phyloP scores from a whole-genome alignment of 2,329 filamentous ascomycete genomes.

The Chrysoporthe cubensis region DNA sequence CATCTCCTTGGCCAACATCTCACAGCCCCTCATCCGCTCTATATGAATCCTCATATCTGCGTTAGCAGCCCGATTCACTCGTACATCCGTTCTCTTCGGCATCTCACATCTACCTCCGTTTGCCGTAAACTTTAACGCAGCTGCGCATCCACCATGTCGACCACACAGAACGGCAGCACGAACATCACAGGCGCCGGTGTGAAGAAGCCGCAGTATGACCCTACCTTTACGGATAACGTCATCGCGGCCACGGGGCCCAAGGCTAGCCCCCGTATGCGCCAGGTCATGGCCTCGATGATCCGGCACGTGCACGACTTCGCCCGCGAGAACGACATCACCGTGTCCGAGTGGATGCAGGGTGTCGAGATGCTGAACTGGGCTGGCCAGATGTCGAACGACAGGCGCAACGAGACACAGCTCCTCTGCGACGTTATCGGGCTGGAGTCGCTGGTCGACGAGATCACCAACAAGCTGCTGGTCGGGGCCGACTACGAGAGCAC shows the following conservation, averaged over 20 bases:
- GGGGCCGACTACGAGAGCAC: constrained; percentile 58
- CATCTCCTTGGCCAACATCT: not conserved
- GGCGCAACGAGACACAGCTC: constrained; percentile 74
- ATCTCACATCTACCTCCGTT: not conserved
- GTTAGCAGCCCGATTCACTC: not conserved
- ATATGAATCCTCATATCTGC: not conserved
- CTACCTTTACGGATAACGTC: constrained; percentile 75
- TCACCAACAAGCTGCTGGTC: constrained; percentile 65
- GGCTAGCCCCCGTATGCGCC: constrained; percentile 67
- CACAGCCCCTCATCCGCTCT: constrained; percentile 2
- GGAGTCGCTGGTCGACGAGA: constrained; percentile 80
- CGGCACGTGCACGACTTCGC: constrained; percentile 81
- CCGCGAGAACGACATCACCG: constrained; percentile 76
- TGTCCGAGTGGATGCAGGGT: constrained; percentile 78
- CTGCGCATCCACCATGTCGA: constrained; percentile 8
- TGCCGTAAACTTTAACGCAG: not conserved
- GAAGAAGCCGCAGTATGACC: constrained; percentile 62
- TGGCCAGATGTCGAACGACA: constrained; percentile 69
- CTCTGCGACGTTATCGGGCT: constrained; percentile 75
- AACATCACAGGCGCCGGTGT: constrained; percentile 35
- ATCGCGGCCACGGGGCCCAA: constrained; percentile 75
- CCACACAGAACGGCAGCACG: constrained; percentile 28
- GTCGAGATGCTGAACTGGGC: constrained; percentile 64
- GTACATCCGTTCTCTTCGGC: no score
- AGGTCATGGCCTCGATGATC: constrained; percentile 70